Evolutionary conservation across 2,329 filamentous ascomycete species (phyloP).

Genomic region (Fusarium pininemorale): DNA sequence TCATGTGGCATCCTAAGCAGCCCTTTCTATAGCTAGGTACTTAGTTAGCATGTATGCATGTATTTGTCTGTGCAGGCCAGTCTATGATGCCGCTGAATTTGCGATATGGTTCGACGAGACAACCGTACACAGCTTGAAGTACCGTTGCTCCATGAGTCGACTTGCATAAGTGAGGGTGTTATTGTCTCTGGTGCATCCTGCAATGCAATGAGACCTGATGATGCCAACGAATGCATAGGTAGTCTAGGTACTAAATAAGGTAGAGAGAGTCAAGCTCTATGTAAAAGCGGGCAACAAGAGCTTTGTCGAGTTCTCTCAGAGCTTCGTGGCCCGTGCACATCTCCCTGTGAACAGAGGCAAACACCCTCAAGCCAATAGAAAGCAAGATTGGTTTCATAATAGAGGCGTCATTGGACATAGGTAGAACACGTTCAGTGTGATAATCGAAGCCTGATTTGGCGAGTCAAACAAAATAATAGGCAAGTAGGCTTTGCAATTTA

Average conservation of each 20-base stretch:
- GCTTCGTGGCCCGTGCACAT: conserved; percentile 39
- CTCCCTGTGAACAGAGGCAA: conserved; percentile 35
- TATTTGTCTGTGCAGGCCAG: neutral
- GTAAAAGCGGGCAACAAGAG: neutral
- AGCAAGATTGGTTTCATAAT: neutral
- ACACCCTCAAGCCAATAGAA: neutral
- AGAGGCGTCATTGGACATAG: neutral
- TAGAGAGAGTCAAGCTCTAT: neutral
- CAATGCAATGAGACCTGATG: neutral
- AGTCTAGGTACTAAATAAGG: neutral
- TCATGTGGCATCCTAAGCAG: conserved; percentile 14
- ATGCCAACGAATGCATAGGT: neutral
- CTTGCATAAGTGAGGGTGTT: neutral
- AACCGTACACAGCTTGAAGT: neutral
- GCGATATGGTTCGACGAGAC: neutral
- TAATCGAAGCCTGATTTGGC: neutral
- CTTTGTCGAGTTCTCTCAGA: neutral
- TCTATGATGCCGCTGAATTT: neutral
- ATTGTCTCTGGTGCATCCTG: neutral
- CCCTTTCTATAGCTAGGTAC: neutral
- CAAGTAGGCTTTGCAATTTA: neutral
- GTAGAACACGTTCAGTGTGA: neutral
- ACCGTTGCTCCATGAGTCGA: neutral
- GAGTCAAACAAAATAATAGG: neutral
- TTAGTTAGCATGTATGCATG: neutral